phyloP scores from a whole-genome alignment of 2,329 filamentous ascomycete genomes.

The Colletotrichum caudatum region DNA sequence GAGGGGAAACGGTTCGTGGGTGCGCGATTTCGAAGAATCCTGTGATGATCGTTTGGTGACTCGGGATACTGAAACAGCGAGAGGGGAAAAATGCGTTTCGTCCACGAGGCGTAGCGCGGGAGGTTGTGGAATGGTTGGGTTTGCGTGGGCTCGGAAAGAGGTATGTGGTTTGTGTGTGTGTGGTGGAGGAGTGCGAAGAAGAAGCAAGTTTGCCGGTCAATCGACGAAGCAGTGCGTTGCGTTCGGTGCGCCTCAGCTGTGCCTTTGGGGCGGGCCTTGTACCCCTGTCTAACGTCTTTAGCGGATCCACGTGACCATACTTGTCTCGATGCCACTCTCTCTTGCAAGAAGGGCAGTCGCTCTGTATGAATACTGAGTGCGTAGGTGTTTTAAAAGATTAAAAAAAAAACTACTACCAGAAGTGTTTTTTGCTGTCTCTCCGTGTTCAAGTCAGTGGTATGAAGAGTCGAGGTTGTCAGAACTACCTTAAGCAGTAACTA shows the following conservation, averaged over 20 bases:
- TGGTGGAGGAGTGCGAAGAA: constrained; percentile 24
- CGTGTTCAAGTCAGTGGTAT: too few relatives aligned
- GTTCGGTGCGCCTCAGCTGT: constrained; percentile 37
- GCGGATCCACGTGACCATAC: constrained; percentile 31
- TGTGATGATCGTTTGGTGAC: constrained; percentile 27
- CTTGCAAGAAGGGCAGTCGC: background rate
- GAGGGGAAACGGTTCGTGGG: background rate
- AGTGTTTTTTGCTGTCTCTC: rapidly evolving
- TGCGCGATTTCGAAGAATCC: constrained; percentile 29
- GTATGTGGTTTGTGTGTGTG: constrained; percentile 21
- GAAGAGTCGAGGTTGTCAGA: background rate
- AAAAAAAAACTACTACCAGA: too few relatives aligned
- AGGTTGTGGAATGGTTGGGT: constrained; percentile 24
- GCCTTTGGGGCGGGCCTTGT: constrained; percentile 31
- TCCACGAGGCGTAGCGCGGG: constrained; percentile 38
- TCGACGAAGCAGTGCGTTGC: constrained; percentile 13
- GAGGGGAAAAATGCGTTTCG: constrained; percentile 32
- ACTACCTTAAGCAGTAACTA: background rate
- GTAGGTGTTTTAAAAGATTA: too few relatives aligned
- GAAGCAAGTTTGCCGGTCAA: constrained; percentile 40
- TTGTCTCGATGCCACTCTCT: background rate
- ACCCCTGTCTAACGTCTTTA: constrained; percentile 26
- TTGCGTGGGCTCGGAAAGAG: constrained; percentile 15
- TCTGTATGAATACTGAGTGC: background rate
- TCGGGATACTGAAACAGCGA: constrained; percentile 38